A percentile compares a stretch with the other conserved stretches of the same genome.
Conservation (phyloP, 345 rosid genomes). For the Geranium rotundifolium region DNA sequence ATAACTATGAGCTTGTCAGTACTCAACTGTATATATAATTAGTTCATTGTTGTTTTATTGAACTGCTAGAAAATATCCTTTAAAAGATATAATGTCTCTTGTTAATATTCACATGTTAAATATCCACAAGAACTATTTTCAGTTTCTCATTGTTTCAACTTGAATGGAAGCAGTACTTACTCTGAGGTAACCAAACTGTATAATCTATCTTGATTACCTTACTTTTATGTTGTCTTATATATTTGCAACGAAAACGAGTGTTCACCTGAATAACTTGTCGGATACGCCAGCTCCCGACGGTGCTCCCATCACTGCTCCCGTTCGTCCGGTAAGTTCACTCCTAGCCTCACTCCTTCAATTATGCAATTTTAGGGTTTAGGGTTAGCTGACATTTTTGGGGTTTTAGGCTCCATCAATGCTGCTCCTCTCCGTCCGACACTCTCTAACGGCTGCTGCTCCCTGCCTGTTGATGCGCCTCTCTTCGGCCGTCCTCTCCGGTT, state of each 20-base stretch:
- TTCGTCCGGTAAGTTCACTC: no score
- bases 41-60: neutral
- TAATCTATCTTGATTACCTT: constrained; percentile 2
- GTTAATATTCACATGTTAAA: neutral
- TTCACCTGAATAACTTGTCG: neutral
- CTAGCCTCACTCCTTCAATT: no score
- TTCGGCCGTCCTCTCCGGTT: no score
- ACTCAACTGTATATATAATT: no score
- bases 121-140: constrained; percentile 12
- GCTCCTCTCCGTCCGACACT: no score
- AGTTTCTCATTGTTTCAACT: constrained; percentile 87
- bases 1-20: neutral
- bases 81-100: neutral
- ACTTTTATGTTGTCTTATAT: neutral
- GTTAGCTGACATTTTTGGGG: no score
- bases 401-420: no score
- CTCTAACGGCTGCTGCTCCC: no score
- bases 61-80: neutral
- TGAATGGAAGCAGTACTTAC: constrained; percentile 74
- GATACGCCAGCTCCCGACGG: no score
- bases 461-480: no score
- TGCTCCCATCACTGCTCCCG: no score
- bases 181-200: constrained; percentile 45
- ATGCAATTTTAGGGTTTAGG: no score
- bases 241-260: neutral